Conservation (phyloP, 2,329 filamentous ascomycete genomes). For the Lasiodiplodia gonubiensis region DNA sequence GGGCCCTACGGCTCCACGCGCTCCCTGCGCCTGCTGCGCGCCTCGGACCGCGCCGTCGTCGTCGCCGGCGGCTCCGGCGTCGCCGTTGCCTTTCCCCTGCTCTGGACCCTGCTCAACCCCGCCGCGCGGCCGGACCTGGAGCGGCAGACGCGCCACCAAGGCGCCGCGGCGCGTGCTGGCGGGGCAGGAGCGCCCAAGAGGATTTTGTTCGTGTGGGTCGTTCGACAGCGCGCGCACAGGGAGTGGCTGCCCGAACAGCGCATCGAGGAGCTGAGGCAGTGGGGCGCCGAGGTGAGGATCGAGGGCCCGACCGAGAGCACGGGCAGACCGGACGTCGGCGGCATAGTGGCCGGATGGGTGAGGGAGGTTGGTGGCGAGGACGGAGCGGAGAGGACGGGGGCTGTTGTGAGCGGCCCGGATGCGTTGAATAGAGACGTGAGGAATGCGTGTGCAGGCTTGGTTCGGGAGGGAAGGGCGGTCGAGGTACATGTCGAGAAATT, state of each 20-base stretch:
- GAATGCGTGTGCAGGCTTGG: constrained; percentile 61
- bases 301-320: constrained; percentile 61
- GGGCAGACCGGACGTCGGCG: constrained; percentile 60
- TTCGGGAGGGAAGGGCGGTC: constrained; percentile 57
- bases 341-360: constrained; percentile 50
- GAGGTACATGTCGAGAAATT: constrained; percentile 69
- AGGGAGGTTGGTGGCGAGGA: constrained; percentile 36
- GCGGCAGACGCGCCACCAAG: constrained; percentile 33
- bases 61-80: constrained; percentile 70
- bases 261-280: constrained; percentile 55
- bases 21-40: constrained; percentile 59
- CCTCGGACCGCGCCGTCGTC: constrained; percentile 58
- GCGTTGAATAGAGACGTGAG: constrained; percentile 65
- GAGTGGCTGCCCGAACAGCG: constrained; percentile 60
- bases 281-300: constrained; percentile 60
- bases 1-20: constrained; percentile 68
- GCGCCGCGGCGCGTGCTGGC: not conserved
- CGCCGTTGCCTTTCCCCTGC: constrained; percentile 66
- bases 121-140: constrained; percentile 31
- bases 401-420: constrained; percentile 68
- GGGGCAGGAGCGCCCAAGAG: constrained; percentile 33
- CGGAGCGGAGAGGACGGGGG: constrained; percentile 48
- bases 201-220: constrained; percentile 65
- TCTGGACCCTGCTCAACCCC: constrained; percentile 56
- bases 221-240: constrained; percentile 59